Base-by-base conservation (phyloP, 371 early-diverging fungal genomes). In the Apophysomyces sp. region DNA sequence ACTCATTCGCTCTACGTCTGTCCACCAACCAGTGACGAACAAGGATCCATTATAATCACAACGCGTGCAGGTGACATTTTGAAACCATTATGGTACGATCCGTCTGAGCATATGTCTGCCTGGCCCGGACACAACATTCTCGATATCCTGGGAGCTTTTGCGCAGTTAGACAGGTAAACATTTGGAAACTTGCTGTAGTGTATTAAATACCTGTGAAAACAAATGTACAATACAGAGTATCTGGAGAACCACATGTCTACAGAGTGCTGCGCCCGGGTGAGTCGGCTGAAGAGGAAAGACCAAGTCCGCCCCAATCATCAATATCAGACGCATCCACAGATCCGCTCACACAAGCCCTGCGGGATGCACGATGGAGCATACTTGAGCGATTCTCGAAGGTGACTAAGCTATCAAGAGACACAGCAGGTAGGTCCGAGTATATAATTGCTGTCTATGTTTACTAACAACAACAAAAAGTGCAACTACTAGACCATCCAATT, bases 311-410 rank as follows among this genome's bases (percentile, higher is more conserved):
- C 1, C 18, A 12, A 21, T 44, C 49, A 21, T 44, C 49, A 21
- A 21, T 44, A 44, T 21, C 49, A 9, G 49, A 44, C 21, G 49
- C 16, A 44, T 7, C 49, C 9, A 21, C 24, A 3, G 66, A 68
- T 9, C 73, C 62, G 3, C 36, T 66, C 6, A 26, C 40, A 0
- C 30, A 59, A 36, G 52, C 67, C 5, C 16, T 73, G 18, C 44
- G 52, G 29, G 69, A 74, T 40, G 77, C 89, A 51, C 73, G 81
- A 27, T 95, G 94, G 94, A 86, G 86, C 60, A 84, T 93, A 21
- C 72, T 97, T 27, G 94, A 94, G 66, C 80, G 86, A 32, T 89
- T 97, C 61, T 89, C 96, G 0, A 81, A 85, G 24, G 92, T 97
- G 2, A 93, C 97, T 0, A 83, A 87, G 27, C 84, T 92, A 41